phyloP scores from a whole-genome alignment of 2,329 filamentous ascomycete species.

The Fusarium vanettenii region DNA sequence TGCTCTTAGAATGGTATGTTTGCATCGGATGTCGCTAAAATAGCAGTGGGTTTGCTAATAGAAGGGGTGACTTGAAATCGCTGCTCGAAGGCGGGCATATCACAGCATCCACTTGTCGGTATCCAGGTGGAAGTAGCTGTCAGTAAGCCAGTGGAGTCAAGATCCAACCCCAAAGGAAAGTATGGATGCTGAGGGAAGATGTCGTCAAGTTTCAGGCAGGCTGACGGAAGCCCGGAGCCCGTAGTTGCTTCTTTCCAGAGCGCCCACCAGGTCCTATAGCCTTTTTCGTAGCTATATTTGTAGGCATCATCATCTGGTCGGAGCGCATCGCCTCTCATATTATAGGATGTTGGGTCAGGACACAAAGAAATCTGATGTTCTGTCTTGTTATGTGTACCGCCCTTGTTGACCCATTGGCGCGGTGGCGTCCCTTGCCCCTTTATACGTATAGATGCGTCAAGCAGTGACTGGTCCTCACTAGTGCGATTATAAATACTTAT shows the following conservation, averaged over 20 bases:
- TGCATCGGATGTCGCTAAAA: background rate
- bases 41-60: background rate
- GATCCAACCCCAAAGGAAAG: background rate
- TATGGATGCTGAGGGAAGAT: constrained; percentile 5
- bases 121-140: constrained; percentile 7
- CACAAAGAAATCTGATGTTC: background rate
- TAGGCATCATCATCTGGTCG: constrained; percentile 4
- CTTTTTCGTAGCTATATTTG: constrained; percentile 7
- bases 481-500: background rate
- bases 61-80: background rate
- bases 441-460: background rate
- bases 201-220: constrained; percentile 2
- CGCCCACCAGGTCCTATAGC: constrained; percentile 6
- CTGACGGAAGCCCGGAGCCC: background rate
- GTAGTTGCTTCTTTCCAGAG: background rate
- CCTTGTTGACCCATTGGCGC: background rate
- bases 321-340: background rate
- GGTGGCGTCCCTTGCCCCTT: background rate
- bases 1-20: background rate
- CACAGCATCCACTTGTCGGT: background rate
- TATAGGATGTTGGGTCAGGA: background rate
- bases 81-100: constrained; percentile 4
- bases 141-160: constrained; percentile 4
- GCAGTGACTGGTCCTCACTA: background rate
- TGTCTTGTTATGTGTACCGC: background rate